Conservation (phyloP, 495 filamentous ascomycete species). For the Penicillium chermesinum region DNA sequence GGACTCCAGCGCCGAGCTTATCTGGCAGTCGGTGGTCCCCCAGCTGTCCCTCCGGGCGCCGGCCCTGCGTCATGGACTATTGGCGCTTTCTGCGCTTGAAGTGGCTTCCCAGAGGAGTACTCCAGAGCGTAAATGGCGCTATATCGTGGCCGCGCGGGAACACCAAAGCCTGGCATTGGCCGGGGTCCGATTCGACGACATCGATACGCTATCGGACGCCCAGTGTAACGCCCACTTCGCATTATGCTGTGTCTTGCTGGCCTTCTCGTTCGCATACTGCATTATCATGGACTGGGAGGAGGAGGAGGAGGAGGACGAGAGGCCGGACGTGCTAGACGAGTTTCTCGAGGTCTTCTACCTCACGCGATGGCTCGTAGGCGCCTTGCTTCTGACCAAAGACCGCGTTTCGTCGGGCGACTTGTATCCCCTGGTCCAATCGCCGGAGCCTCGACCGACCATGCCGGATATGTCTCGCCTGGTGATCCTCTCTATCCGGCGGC, state of each 20-base stretch:
- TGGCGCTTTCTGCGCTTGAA: conserved; percentile 47
- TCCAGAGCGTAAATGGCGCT: conserved; percentile 16
- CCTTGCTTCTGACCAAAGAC: conserved; percentile 25
- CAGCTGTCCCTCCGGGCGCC: conserved; percentile 40
- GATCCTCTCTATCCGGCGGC: conserved; percentile 24
- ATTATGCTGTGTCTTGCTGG: conserved; percentile 40
- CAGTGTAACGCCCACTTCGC: conserved; percentile 45
- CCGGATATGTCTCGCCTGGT: conserved; percentile 37
- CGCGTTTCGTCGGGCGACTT: conserved; percentile 36
- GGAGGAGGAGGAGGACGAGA: conserved; percentile 13
- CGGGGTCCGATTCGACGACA: conserved; percentile 23
- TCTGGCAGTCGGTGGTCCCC: conserved; percentile 46
- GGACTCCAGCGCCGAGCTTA: conserved; percentile 22
- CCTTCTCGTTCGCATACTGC: conserved; percentile 42
- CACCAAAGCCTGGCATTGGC: conserved; percentile 37
- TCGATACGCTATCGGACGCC: conserved; percentile 23
- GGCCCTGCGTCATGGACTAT: conserved; percentile 45
- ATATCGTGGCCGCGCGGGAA: conserved; percentile 25
- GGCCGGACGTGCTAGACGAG: conserved; percentile 29
- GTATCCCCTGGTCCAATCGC: conserved; percentile 21
- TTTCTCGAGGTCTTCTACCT: conserved; percentile 39
- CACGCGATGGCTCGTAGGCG: conserved; percentile 35
- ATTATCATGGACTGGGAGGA: conserved; percentile 21
- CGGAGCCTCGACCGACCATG: conserved; percentile 26
- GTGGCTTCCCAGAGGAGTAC: conserved; percentile 22